Evolutionary conservation across 2,329 filamentous ascomycete genomes (phyloP), one percentile per base, ranked within the genome.

Genomic region (Fusarium proliferatum): DNA sequence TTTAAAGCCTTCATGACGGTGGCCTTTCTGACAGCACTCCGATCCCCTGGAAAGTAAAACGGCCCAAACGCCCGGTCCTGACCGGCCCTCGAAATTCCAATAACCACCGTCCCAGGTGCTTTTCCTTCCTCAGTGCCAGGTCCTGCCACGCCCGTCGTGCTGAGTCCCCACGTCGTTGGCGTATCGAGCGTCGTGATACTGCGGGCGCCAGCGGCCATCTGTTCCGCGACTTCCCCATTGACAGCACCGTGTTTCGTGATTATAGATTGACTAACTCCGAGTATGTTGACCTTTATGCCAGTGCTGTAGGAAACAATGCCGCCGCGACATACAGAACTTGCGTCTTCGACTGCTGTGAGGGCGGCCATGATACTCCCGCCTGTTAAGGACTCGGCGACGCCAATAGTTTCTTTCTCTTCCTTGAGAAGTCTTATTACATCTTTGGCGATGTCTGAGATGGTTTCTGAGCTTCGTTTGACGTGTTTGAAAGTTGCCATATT

Each of bases 251-350:
- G 51, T 16, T 61, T 51, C 5, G 51, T 36, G 17, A 76, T 69
- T 10, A 74, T 61, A 5, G 38, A 55, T n/a, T 42, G 48, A 10
- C 75, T 55, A 2, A 76, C 74, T 3, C 70, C 73, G 11, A 82
- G 75, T 13, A 82, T 72, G 6, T 61, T 43, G 6, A 74, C 64
- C 60, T 82, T 82, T 19, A 82, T 69, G 3, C 64, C 67, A 0
- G 79, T 81, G 0, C 78, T 78, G 53, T 81, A 82, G 3, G 80
- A 78, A 45, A 82, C 80, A 19, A 82, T 74, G 3, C 81, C 80
- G 43, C 80, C 80, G 51, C 80, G 80, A 60, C 81, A 80, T 23
- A 71, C 80, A 28, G 78, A 71, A 62, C 79, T 79, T 19, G 79
- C 77, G 5, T 80, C 80, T 15, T 75, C 72, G 8, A 81, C 77